A percentile compares a stretch with the other conserved stretches of the same genome.
Conservation (phyloP, 148 eudicot genomes). For the Chenopodium quinoa region DNA sequence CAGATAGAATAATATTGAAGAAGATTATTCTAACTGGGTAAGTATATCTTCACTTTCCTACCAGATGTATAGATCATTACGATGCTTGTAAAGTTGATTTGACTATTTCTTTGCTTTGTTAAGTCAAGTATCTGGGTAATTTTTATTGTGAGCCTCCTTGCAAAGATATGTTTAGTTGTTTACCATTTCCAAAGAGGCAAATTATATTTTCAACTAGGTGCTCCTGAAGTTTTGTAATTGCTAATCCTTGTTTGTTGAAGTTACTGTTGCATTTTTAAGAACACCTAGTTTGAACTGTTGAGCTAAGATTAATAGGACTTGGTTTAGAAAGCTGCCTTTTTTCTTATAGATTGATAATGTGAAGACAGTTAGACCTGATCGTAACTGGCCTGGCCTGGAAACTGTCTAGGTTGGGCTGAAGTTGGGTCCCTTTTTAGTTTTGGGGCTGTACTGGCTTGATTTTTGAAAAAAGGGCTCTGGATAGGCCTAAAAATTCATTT, state of each 20-base stretch:
- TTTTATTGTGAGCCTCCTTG: neutral
- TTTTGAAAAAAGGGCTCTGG: no score
- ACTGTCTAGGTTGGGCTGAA: no score
- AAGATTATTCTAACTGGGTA: slow-evolving; percentile 91
- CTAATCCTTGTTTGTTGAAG: neutral
- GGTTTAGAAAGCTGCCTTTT: neutral
- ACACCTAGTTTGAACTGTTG: neutral
- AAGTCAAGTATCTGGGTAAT: neutral
- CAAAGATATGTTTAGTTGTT: neutral
- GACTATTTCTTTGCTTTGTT: neutral
- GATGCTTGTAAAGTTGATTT: neutral
- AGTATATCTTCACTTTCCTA: slow-evolving; percentile 12
- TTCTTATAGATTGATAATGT: neutral
- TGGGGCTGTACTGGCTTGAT: no score
- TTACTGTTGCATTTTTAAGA: no score
- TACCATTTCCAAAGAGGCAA: neutral
- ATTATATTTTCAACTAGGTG: neutral
- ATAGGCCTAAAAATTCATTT: no score
- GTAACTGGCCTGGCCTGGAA: no score
- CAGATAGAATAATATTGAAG: slow-evolving; percentile 83
- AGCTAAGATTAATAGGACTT: no score
- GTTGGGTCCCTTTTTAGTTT: no score
- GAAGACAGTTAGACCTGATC: no score
- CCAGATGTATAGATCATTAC: neutral
- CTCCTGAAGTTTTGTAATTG: neutral